Conservation (phyloP, 495 filamentous ascomycete species). For the Aspergillus conjunctus region DNA sequence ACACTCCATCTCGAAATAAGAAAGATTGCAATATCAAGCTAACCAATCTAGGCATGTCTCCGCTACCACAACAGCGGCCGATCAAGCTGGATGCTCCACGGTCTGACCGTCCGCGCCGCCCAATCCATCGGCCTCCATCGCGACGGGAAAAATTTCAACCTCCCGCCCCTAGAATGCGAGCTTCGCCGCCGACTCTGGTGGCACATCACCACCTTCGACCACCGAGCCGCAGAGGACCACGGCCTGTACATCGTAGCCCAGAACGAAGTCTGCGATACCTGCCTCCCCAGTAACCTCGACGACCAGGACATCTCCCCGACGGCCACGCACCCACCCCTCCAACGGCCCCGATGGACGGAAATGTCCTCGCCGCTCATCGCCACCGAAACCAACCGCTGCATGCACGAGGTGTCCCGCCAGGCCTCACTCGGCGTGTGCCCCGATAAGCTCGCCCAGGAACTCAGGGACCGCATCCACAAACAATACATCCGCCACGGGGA, state of each 20-base stretch:
- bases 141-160: constrained; percentile 43
- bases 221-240: constrained; percentile 43
- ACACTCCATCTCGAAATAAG: background rate
- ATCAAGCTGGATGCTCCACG: constrained; percentile 46
- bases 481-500: constrained; percentile 32
- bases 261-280: constrained; percentile 27
- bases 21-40: background rate
- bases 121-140: constrained; percentile 53
- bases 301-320: constrained; percentile 26
- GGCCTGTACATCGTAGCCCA: constrained; percentile 33
- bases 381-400: constrained; percentile 32
- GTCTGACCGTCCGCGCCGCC: constrained; percentile 50
- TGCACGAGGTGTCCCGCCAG: constrained; percentile 13
- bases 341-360: constrained; percentile 31
- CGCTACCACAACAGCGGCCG: constrained; percentile 47
- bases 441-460: constrained; percentile 22
- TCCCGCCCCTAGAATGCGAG: constrained; percentile 44
- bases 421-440: background rate
- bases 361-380: constrained; percentile 38
- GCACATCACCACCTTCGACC: constrained; percentile 36
- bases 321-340: constrained; percentile 5
- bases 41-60: constrained; percentile 41
- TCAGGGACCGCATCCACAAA: constrained; percentile 25
- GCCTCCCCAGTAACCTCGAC: constrained; percentile 34
- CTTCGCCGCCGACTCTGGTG: constrained; percentile 50